Percentiles rank a stretch among this genome's conserved stretches.
These are phyloP conservation scores for Corchorus olitorius DNA, from an alignment of 345 rosid genomes.

Conservation along the genomic window DNA sequence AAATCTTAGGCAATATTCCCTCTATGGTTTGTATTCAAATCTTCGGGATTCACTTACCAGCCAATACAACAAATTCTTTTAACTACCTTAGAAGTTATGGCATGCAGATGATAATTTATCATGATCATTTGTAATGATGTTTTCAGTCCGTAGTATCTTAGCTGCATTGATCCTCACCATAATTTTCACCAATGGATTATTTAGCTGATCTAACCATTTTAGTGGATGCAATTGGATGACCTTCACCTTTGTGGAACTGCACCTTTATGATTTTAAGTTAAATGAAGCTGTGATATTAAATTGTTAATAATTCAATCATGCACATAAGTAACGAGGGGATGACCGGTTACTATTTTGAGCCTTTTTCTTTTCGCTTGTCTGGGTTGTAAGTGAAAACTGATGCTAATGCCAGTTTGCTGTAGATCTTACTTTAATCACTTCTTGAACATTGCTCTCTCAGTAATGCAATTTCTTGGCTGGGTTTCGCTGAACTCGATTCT, in stretches of 20 bases:
- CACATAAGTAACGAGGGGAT: not conserved
- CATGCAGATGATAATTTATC: not conserved
- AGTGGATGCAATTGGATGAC: not conserved
- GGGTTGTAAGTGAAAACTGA: not conserved
- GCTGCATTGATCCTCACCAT: not conserved
- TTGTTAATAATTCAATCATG: not conserved
- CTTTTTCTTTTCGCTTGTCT: not conserved
- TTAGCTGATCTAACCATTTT: not conserved
- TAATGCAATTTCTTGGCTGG: not conserved
- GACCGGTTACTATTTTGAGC: not conserved
- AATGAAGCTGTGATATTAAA: not conserved
- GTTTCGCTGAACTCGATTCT: not conserved
- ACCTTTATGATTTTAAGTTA: not conserved
- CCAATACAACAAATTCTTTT: conserved; percentile 68
- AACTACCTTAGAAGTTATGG: not conserved
- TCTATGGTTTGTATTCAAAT: conserved; percentile 71
- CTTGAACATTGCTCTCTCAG: not conserved
- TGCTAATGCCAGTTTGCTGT: not conserved
- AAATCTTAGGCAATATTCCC: conserved; percentile 84
- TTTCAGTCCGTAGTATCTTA: not conserved
- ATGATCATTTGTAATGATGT: not conserved
- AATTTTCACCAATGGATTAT: not conserved
- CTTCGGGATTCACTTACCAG: conserved; percentile 64
- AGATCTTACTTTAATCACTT: not conserved
- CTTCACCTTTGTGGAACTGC: not conserved